Evolutionary conservation across 2,329 filamentous ascomycete genomes (phyloP).

Genomic region (Pestalotiopsis sp.): DNA sequence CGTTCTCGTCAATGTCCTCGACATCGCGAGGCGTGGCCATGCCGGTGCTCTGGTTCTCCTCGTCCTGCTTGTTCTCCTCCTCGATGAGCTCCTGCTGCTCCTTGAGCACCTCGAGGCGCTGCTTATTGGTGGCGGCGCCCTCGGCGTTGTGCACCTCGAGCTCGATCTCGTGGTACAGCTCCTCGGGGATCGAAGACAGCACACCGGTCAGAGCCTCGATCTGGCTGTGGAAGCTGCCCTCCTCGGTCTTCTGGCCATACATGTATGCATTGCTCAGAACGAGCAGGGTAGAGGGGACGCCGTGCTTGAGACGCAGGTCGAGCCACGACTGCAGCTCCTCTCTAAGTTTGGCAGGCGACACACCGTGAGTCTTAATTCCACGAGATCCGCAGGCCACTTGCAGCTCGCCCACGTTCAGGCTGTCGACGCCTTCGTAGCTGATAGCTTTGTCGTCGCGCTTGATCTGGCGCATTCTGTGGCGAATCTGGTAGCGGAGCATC

Average conservation of each 20-base stretch:
- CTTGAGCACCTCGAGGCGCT: constrained; percentile 95
- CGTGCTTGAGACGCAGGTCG: constrained; percentile 88
- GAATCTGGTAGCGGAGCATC: constrained; percentile 96
- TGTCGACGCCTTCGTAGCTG: constrained; percentile 89
- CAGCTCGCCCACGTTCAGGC: constrained; percentile 88
- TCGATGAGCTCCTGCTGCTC: constrained; percentile 98
- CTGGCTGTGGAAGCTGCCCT: constrained; percentile 85
- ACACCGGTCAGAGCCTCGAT: constrained; percentile 93
- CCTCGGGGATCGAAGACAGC: constrained; percentile 91
- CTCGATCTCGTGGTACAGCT: constrained; percentile 99
- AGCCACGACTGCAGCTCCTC: constrained; percentile 94
- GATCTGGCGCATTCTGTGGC: constrained; percentile 98
- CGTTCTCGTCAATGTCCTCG: constrained; percentile 94
- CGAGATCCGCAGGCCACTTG: constrained; percentile 91
- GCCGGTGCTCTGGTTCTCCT: constrained; percentile 76
- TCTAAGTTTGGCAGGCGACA: constrained; percentile 84
- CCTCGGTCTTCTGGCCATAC: constrained; percentile 76
- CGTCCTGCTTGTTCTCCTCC: constrained; percentile 92
- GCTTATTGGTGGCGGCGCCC: constrained; percentile 97
- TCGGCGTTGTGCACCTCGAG: constrained; percentile 97
- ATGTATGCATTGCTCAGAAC: constrained; percentile 98
- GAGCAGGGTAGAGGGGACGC: constrained; percentile 93
- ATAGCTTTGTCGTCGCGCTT: constrained; percentile 97
- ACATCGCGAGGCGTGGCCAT: constrained; percentile 79
- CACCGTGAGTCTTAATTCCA: constrained; percentile 88